Evolutionary conservation across 768 basidiomycete species (phyloP).

Genomic region (Suillus paluster): DNA sequence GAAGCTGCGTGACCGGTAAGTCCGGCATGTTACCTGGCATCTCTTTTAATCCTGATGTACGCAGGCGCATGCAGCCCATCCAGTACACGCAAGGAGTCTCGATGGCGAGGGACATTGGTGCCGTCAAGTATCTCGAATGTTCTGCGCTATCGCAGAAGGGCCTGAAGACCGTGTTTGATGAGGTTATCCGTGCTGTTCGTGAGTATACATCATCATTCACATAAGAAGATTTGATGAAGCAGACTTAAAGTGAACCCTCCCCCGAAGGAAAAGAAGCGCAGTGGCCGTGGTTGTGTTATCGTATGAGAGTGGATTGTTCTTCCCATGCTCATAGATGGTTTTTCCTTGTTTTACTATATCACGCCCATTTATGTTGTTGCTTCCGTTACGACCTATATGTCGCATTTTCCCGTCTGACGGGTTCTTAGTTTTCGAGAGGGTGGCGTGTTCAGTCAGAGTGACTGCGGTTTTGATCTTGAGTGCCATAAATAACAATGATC

Average conservation of each 20-base stretch:
- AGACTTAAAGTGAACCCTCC: conserved; percentile 71
- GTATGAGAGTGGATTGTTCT: conserved; percentile 52
- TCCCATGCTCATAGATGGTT: conserved; percentile 36
- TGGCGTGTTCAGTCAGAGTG: conserved; percentile 19
- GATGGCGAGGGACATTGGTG: conserved; percentile 93
- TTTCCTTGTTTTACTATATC: conserved; percentile 46
- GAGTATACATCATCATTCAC: conserved; percentile 42
- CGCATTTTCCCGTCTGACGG: conserved; percentile 36
- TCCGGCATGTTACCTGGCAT: conserved; percentile 16
- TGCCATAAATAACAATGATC: conserved; percentile 6
- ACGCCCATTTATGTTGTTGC: conserved; percentile 73
- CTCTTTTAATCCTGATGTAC: conserved; percentile 10
- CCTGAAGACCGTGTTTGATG: conserved; percentile 98
- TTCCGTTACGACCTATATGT: conserved; percentile 69
- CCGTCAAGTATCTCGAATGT: conserved; percentile 96
- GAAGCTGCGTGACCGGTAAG: conserved; percentile 88
- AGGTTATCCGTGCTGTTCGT: conserved; percentile 97
- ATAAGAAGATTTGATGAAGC: conserved; percentile 9
- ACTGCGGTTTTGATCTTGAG: conserved; percentile 20
- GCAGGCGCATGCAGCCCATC: conserved; percentile 92
- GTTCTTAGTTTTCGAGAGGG: conserved; percentile 33
- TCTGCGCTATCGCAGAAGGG: conserved; percentile 98
- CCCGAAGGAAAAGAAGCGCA: conserved; percentile 57
- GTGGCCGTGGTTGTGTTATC: conserved; percentile 63
- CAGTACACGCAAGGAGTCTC: conserved; percentile 88